Conservation (phyloP, 306 rosid species). For the peach (Prunus persica) region Prunus_persica_NCBIv2 NC_034014.1:1049501-1050000, state of each 20-base stretch:
- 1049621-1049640: constrained; percentile 69
- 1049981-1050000: constrained; percentile 43
- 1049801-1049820: constrained; percentile 57
- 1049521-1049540: constrained; percentile 49
- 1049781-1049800: constrained; percentile 85
- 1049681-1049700: constrained; percentile 57
- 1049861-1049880: constrained; percentile 67
- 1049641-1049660: constrained; percentile 45
- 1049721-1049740: constrained; percentile 48
- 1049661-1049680: constrained; percentile 46
- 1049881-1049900: constrained; percentile 60
- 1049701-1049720: constrained; percentile 64
- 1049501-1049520: constrained; percentile 55
- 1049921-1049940: constrained; percentile 64
- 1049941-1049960: constrained; percentile 61
- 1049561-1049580: constrained; percentile 37
- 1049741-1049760: constrained; percentile 55
- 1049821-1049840: constrained; percentile 67
- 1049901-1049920: constrained; percentile 72
- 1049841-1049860: constrained; percentile 77
- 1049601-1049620: constrained; percentile 58
- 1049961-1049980: constrained; percentile 36
- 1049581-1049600: constrained; percentile 43
- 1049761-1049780: constrained; percentile 75
- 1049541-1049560: constrained; percentile 51